Evolutionary conservation across 2,329 filamentous ascomycete genomes (phyloP).

Genomic region (Sclerotinia sclerotiorum): DNA sequence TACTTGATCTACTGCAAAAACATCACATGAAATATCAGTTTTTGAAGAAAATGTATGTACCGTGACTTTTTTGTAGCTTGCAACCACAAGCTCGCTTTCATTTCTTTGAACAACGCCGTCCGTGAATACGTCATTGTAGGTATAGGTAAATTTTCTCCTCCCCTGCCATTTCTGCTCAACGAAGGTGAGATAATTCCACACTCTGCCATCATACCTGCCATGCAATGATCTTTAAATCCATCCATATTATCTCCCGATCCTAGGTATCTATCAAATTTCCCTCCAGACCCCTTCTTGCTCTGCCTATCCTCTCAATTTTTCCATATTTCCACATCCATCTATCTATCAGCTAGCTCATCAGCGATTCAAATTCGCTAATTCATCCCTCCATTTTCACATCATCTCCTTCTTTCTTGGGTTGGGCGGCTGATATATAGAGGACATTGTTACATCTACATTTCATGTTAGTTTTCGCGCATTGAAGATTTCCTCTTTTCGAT

Average conservation of each 20-base stretch:
- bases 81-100: constrained; percentile 27
- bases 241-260: neutral
- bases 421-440: constrained; percentile 76
- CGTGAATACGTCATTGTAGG: constrained; percentile 31
- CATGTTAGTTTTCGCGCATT: constrained; percentile 16
- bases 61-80: constrained; percentile 4
- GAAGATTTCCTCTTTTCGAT: neutral
- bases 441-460: constrained; percentile 83
- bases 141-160: constrained; percentile 16
- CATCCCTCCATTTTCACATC: constrained; percentile 60
- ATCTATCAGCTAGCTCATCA: neutral
- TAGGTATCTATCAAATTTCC: constrained; percentile 13
- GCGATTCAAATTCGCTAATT: neutral
- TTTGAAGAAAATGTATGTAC: neutral
- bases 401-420: constrained; percentile 48
- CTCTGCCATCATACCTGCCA: neutral
- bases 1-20: too few species aligned
- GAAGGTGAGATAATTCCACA: neutral
- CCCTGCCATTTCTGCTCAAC: neutral
- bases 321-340: constrained; percentile 20
- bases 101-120: constrained; percentile 37
- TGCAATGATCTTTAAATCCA: neutral
- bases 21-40: neutral
- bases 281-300: neutral
- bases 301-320: neutral